phyloP scores from a whole-genome alignment of 768 basidiomycete species.

The Tricholoma sp. region DNA sequence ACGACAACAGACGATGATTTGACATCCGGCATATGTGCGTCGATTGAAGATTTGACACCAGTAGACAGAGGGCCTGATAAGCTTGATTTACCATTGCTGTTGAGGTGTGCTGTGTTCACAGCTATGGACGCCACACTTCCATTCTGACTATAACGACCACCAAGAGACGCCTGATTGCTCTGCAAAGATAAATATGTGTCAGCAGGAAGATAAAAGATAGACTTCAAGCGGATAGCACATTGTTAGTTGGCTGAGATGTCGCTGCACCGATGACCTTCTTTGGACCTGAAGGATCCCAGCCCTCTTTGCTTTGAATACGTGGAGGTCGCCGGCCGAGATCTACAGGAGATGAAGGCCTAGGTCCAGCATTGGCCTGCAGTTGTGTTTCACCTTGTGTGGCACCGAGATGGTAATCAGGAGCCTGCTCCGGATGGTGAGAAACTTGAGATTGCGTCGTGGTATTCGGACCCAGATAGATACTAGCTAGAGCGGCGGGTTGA shows the following conservation, averaged over 20 bases:
- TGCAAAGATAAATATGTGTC: constrained; percentile 14
- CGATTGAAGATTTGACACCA: constrained; percentile 9
- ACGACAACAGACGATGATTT: constrained; percentile 6
- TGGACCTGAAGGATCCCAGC: constrained; percentile 15
- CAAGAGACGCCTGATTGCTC: constrained; percentile 18
- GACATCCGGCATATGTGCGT: constrained; percentile 11
- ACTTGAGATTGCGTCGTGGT: constrained; percentile 16
- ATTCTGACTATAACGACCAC: constrained; percentile 19
- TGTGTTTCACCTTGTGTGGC: constrained; percentile 15
- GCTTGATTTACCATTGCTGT: constrained; percentile 15
- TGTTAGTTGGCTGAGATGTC: constrained; percentile 21
- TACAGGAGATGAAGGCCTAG: constrained; percentile 16
- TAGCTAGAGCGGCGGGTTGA: constrained; percentile 58
- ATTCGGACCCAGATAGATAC: constrained; percentile 57
- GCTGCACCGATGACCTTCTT: constrained; percentile 15
- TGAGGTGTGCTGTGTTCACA: constrained; percentile 22
- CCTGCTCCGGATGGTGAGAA: constrained; percentile 15
- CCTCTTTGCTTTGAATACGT: constrained; percentile 24
- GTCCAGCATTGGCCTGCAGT: constrained; percentile 29
- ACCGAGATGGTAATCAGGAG: constrained; percentile 13
- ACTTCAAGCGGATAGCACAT: constrained; percentile 26
- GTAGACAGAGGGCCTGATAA: constrained; percentile 12
- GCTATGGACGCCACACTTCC: constrained; percentile 5
- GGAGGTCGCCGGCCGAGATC: constrained; percentile 20
- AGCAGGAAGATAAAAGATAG: constrained; percentile 7